Evolutionary conservation across 2,329 filamentous ascomycete species (phyloP), one percentile per base, ranked within the genome.

Genomic region (Botrytis cinerea): DNA sequence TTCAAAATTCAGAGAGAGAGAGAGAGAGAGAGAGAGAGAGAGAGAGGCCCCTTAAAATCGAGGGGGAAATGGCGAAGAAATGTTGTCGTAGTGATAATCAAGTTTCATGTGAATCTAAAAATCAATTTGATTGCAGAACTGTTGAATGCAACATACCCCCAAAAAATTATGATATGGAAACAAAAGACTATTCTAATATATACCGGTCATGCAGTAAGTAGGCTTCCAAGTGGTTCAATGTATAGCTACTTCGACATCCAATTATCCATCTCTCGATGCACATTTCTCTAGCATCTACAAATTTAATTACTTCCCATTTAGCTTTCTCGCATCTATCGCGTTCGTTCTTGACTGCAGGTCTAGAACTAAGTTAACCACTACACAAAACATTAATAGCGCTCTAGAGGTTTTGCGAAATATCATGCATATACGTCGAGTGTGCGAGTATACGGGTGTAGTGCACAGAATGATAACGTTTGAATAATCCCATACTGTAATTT

Each of bases 11-110:
- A 14, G 1, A n/a, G 4, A 32, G 32, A 32, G 32, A 32, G 28
- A 32, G 32, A 32, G 32, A 32, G 32, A 32, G 32, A 32, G 28
- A 32, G 32, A 32, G 32, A 32, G 32, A 32, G 32, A 32, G 32
- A 10, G 22, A n/a, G 46, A 20, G 46, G 22, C 12, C 20, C 1
- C 10, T 2, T 25, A 7, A 48, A 10, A 25, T 14, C 2, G 48
- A n/a, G 48, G 25, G 22, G 2, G 14, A 51, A 10, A n/a, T 25
- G 2, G 22, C 14, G 48, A 51, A 51, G 14, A 14, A 6, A 6
- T 35, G 6, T 3, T 35, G 4, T n/a, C 0, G 10, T 51, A 14
- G 0, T n/a, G 48, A 5, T 0, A n/a, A n/a, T n/a, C 10, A 51
- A 51, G 10, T n/a, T 51, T 4, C 10, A 51, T 51, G 4, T 51